Evolutionary conservation across 2,329 filamentous ascomycete species (phyloP), one percentile per base, ranked within the genome.

Genomic region (Myrmaecium sp.): DNA sequence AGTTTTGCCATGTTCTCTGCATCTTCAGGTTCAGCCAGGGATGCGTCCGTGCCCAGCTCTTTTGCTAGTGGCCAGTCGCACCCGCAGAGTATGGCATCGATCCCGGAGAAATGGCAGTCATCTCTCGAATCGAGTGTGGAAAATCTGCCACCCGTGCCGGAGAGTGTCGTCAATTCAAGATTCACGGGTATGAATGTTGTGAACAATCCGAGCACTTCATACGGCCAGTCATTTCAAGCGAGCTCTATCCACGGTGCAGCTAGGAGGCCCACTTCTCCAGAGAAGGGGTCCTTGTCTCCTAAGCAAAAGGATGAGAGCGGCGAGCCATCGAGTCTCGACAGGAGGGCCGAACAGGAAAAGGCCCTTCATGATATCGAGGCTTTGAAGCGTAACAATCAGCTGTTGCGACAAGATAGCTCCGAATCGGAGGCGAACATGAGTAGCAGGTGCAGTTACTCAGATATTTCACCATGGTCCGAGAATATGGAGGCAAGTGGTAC

Each of bases 1-100:
- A 73, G 67, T 42, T 72, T 73, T 36, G 54, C 60, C 13, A 71
- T 73, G 62, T 70, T 74, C 34, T 70, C 66, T 20, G 63, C 64
- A n/a, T 69, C 68, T 6, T 64, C 64, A 2, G 64, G 65, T 33
- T 73, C 68, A 5, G 56, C 64, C 27, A 55, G 50, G 27, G 57
- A 55, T 5, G 57, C 58, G 28, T 71, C 65, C 4, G 49, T 64
- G 17, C 60, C 58, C 12, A 59, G 55, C 15, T 69, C 66, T 0
- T 60, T 63, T 21, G 54, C 44, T 5, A 54, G 51, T 34, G 40
- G 36, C 24, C 40, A 41, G 16, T 49, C 45, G 16, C 36, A 36
- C 6, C 27, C 35, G 17, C 41, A 32, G 11, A 36, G 32, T 18
- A 40, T 42, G 32, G 41, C 43, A 18, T 41, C 40, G 10, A 34